These are phyloP conservation scores for Vachellia collinsii DNA, from an alignment of 306 rosid species.

Conservation along the genomic window DNA sequence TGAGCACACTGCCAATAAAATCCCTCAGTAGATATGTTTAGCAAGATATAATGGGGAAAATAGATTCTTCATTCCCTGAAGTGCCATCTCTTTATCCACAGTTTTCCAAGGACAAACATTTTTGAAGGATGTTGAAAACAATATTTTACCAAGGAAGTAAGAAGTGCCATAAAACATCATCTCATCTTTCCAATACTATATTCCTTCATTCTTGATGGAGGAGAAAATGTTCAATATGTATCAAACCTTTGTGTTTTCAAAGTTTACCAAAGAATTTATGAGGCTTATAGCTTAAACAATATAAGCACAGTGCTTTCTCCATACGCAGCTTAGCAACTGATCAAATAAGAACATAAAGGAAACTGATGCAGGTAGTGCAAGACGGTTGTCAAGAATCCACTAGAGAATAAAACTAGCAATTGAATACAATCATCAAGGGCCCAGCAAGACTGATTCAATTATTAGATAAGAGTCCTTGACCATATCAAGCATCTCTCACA, in stretches of 20 bases:
- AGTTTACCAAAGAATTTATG: neutral
- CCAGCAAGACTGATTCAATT: neutral
- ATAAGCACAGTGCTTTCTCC: neutral
- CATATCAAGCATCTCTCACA: neutral
- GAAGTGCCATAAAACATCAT: neutral
- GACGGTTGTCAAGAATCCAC: neutral
- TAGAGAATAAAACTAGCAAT: neutral
- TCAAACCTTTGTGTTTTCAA: neutral
- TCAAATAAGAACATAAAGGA: neutral
- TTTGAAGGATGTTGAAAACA: neutral
- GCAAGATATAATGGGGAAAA: constrained; percentile 65
- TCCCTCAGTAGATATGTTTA: constrained; percentile 57
- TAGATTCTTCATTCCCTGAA: constrained; percentile 60
- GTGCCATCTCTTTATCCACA: neutral
- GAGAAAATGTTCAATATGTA: neutral
- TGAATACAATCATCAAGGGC: neutral
- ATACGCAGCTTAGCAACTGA: neutral
- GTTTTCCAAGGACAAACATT: neutral
- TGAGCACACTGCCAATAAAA: constrained; percentile 62
- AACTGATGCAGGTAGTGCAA: neutral
- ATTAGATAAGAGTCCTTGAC: neutral
- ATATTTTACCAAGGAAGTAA: neutral
- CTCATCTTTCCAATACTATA: no score
- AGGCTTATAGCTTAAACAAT: no score
- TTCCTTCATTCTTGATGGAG: constrained; percentile 8